A percentile compares a stretch with the other conserved stretches of the same genome.
Evolutionary conservation across 306 rosid species (phyloP).

Genomic region (Malus orientalis): DNA sequence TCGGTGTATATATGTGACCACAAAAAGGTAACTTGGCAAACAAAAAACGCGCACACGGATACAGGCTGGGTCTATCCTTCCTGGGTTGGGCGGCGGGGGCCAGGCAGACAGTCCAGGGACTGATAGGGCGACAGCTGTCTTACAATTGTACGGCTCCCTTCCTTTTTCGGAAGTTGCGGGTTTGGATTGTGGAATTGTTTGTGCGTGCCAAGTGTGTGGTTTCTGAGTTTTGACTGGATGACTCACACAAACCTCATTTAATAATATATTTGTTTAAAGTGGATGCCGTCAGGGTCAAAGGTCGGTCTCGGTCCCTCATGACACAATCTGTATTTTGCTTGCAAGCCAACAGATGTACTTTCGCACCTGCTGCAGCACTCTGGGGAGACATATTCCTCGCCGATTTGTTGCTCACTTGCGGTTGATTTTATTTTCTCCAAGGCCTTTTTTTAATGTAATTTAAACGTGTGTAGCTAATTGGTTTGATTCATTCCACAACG

Average conservation of each 20-base stretch:
- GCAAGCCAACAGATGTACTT: background rate
- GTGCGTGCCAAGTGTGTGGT: background rate
- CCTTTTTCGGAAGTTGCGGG: background rate
- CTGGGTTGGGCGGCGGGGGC: background rate
- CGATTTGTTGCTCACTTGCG: background rate
- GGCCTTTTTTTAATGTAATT: too few species aligned
- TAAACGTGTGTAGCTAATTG: too few species aligned
- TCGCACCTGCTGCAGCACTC: background rate
- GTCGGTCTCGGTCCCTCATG: background rate
- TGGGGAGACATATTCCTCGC: background rate
- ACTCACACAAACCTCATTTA: background rate
- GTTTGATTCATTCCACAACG: too few species aligned
- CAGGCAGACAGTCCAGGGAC: background rate
- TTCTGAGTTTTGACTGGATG: background rate
- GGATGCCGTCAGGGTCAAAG: background rate
- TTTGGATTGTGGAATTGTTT: background rate
- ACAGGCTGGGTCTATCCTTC: background rate
- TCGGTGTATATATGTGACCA: background rate
- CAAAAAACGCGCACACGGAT: background rate
- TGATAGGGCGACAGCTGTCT: background rate
- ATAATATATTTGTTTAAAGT: background rate
- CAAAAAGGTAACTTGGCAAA: background rate
- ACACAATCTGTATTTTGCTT: background rate
- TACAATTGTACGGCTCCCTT: background rate
- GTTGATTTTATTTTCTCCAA: too few species aligned